Conservation (phyloP, 768 basidiomycete genomes). For the Polyporus arcularius region DNA sequence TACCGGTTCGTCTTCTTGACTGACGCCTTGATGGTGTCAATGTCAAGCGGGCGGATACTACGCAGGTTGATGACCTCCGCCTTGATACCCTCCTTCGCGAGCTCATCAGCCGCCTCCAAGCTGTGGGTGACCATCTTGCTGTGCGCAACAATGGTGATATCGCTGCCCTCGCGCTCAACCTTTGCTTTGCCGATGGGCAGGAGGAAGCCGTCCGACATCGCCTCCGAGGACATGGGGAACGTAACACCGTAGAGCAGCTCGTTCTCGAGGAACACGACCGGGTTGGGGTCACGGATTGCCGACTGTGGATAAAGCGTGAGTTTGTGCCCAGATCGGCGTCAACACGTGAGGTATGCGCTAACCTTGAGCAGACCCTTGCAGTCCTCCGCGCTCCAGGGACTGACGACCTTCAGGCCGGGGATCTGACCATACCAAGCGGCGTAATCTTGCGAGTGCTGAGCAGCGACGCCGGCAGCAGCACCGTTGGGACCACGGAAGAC, state of each 20-base stretch:
- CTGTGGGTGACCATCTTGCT: slow-evolving; percentile 97
- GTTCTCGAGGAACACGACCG: slow-evolving; percentile 98
- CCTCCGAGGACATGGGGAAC: slow-evolving; percentile 95
- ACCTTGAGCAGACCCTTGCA: slow-evolving; percentile 98
- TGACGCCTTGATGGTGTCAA: slow-evolving; percentile 93
- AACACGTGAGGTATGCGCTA: slow-evolving; percentile 17
- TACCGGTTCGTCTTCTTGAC: slow-evolving; percentile 99
- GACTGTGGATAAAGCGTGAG: slow-evolving; percentile 45
- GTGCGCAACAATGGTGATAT: slow-evolving; percentile 96
- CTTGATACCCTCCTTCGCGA: slow-evolving; percentile 96
- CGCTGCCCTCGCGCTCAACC: slow-evolving; percentile 89
- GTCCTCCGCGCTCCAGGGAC: slow-evolving; percentile 98
- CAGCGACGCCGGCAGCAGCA: slow-evolving; percentile 94
- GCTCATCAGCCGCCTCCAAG: slow-evolving; percentile 88
- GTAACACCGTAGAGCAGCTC: slow-evolving; percentile 98
- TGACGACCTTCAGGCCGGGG: slow-evolving; percentile 96
- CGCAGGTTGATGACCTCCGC: slow-evolving; percentile 98
- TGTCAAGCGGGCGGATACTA: slow-evolving; percentile 94
- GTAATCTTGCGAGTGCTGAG: slow-evolving; percentile 98
- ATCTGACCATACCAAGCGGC: slow-evolving; percentile 92
- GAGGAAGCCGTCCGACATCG: slow-evolving; percentile 93
- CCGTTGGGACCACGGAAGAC: slow-evolving; percentile 99
- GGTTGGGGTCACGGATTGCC: slow-evolving; percentile 98
- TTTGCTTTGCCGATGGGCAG: slow-evolving; percentile 98
- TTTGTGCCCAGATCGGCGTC: not conserved